Evolutionary conservation across 1,139 yeast genomes (phyloP).

Genomic region (Pichia sp.): DNA sequence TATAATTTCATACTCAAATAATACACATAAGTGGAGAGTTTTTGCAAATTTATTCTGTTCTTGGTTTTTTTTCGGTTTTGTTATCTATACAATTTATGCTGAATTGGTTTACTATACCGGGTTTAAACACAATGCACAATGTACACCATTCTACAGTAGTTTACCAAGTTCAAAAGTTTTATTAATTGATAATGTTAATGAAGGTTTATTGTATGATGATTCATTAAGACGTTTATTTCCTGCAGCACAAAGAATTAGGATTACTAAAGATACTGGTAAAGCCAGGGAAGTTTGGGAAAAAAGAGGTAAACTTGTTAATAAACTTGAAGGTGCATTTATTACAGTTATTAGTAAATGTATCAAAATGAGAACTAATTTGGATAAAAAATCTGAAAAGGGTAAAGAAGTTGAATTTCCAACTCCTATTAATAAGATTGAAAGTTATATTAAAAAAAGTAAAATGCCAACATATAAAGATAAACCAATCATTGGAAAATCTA

Average conservation of each 20-base stretch:
- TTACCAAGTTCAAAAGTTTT: slow-evolving; percentile 73
- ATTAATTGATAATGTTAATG: slow-evolving; percentile 73
- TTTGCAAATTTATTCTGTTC: slow-evolving; percentile 83
- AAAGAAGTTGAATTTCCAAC: slow-evolving; percentile 31
- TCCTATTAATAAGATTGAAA: slow-evolving; percentile 46
- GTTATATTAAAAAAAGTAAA: slow-evolving; percentile 71
- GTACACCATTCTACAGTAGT: slow-evolving; percentile 74
- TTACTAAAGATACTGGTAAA: slow-evolving; percentile 60
- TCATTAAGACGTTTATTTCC: slow-evolving; percentile 59
- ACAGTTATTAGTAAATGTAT: slow-evolving; percentile 55
- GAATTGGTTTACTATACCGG: slow-evolving; percentile 78
- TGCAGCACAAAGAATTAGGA: slow-evolving; percentile 68
- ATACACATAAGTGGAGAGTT: slow-evolving; percentile 50
- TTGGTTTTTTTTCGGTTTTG: slow-evolving; percentile 69
- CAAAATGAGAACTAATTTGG: slow-evolving; percentile 55
- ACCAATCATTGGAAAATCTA: slow-evolving; percentile 73
- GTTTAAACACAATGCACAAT: slow-evolving; percentile 71
- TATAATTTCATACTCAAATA: slow-evolving; percentile 70
- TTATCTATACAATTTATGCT: slow-evolving; percentile 67
- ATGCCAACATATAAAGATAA: slow-evolving; percentile 65
- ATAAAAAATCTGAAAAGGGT: slow-evolving; percentile 37
- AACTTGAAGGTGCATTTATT: slow-evolving; percentile 67
- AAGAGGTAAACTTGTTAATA: slow-evolving; percentile 55
- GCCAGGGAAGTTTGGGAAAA: slow-evolving; percentile 53
- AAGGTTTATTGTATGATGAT: slow-evolving; percentile 53